Percentiles rank a stretch among this genome's conserved stretches.
These are phyloP conservation scores for Leccinum solheimii DNA, from an alignment of 1,284 basidiomycete species.

Conservation along the genomic window DNA sequence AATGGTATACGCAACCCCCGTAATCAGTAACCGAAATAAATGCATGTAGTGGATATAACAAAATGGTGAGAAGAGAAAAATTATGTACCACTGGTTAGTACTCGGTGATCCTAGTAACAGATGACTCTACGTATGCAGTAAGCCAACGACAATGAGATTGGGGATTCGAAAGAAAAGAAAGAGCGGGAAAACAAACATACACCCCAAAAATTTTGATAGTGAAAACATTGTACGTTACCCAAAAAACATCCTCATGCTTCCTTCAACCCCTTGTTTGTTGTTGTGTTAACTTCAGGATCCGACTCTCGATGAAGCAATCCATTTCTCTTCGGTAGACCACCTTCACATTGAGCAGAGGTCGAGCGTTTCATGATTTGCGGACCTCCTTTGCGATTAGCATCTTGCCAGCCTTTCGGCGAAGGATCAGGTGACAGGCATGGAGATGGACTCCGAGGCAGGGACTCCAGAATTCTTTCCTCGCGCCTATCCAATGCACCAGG, in stretches of 20 bases:
- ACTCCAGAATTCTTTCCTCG: conserved; percentile 9
- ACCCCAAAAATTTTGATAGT: conserved; percentile 4
- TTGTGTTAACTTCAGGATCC: conserved; percentile 31
- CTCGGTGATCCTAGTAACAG: conserved; percentile 10
- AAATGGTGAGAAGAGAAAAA: conserved; percentile 8
- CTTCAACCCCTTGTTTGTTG: conserved; percentile 41
- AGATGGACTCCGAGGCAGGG: conserved; percentile 11
- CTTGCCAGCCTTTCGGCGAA: conserved; percentile 12
- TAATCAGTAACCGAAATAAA: conserved; percentile 16
- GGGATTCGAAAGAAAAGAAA: conserved; percentile 5
- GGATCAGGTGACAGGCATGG: conserved; percentile 13
- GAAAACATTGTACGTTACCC: conserved; percentile 18
- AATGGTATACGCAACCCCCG: conserved; percentile 24
- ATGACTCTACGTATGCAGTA: conserved; percentile 13
- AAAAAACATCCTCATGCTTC: conserved; percentile 44
- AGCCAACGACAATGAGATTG: conserved; percentile 10
- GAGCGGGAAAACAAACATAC: conserved; percentile 3
- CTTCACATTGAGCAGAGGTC: conserved; percentile 30
- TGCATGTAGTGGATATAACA: conserved; percentile 25
- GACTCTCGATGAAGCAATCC: conserved; percentile 35
- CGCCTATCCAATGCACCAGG: conserved; percentile 5
- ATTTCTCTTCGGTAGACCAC: conserved; percentile 31
- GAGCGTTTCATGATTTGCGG: conserved; percentile 31
- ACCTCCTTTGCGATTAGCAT: conserved; percentile 15
- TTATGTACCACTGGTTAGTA: conserved; percentile 5